These are phyloP conservation scores for Colletotrichum brevisporum DNA, from an alignment of 2,329 filamentous ascomycete genomes.

Conservation along the genomic window DNA sequence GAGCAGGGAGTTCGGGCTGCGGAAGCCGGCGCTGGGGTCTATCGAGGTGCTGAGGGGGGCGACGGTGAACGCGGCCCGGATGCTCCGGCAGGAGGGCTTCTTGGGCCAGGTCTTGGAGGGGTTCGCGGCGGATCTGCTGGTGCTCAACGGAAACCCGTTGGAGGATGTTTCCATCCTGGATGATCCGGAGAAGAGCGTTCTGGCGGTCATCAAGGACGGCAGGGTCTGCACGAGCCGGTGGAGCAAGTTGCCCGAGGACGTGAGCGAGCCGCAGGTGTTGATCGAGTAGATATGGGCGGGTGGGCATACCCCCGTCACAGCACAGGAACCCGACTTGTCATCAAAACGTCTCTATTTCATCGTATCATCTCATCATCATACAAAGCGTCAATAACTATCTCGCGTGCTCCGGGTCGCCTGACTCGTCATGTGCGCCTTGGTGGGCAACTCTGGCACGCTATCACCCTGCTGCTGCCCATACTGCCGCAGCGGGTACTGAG, in stretches of 20 bases:
- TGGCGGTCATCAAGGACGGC: slow-evolving; percentile 70
- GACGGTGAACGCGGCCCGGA: slow-evolving; percentile 63
- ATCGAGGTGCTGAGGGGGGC: slow-evolving; percentile 48
- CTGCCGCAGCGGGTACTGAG: background rate
- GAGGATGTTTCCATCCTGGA: slow-evolving; percentile 68
- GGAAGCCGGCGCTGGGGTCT: slow-evolving; percentile 44
- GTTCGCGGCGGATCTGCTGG: slow-evolving; percentile 66
- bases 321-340: too few species aligned
- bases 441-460: background rate
- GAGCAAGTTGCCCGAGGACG: slow-evolving; percentile 42
- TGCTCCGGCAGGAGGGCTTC: slow-evolving; percentile 60
- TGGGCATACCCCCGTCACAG: too few species aligned
- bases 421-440: background rate
- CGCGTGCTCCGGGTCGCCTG: background rate
- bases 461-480: background rate
- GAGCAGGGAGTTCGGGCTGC: slow-evolving; percentile 50
- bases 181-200: slow-evolving; percentile 59
- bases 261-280: slow-evolving; percentile 31
- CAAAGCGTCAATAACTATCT: background rate
- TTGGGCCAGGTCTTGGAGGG: slow-evolving; percentile 66
- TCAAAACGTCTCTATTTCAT: too few species aligned
- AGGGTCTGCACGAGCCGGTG: slow-evolving; percentile 53
- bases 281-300: slow-evolving; percentile 16
- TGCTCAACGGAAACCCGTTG: slow-evolving; percentile 67
- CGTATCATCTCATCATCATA: too few species aligned